Conservation (phyloP, 2,329 filamentous ascomycete genomes). For the Exophiala oligosperma region DNA sequence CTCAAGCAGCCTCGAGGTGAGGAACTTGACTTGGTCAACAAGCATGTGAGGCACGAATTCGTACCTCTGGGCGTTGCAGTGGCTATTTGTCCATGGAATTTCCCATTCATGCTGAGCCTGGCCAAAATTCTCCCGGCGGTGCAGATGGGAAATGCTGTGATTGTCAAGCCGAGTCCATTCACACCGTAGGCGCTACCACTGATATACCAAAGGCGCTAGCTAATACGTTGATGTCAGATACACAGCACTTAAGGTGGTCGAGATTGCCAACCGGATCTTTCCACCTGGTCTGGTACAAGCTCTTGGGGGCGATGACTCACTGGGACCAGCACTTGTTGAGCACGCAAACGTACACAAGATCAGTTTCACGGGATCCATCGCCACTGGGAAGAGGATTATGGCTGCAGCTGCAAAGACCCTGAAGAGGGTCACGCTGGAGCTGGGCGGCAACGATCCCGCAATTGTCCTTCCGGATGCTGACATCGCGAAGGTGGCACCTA, state of each 20-base stretch:
- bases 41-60: constrained; percentile 44
- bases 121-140: constrained; percentile 59
- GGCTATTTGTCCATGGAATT: constrained; percentile 51
- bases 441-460: constrained; percentile 62
- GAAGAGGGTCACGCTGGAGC: constrained; percentile 62
- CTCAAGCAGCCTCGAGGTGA: constrained; percentile 43
- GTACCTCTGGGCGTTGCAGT: constrained; percentile 48
- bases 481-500: constrained; percentile 49
- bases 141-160: constrained; percentile 56
- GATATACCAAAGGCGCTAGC: too few species aligned
- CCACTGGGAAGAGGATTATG: constrained; percentile 61
- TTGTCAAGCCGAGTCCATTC: constrained; percentile 55
- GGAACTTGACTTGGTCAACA: constrained; percentile 46
- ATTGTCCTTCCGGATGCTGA: constrained; percentile 61
- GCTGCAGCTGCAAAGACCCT: constrained; percentile 55
- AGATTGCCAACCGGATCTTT: constrained; percentile 59
- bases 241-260: constrained; percentile 54
- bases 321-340: constrained; percentile 58
- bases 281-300: constrained; percentile 63
- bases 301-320: constrained; percentile 59
- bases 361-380: constrained; percentile 61
- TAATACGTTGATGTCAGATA: constrained; percentile 5
- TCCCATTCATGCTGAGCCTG: constrained; percentile 44
- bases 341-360: constrained; percentile 63
- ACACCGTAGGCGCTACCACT: constrained; percentile 19